Base-by-base conservation (phyloP, 2,329 filamentous ascomycete species). In the Teratosphaeria gauchensis region DNA sequence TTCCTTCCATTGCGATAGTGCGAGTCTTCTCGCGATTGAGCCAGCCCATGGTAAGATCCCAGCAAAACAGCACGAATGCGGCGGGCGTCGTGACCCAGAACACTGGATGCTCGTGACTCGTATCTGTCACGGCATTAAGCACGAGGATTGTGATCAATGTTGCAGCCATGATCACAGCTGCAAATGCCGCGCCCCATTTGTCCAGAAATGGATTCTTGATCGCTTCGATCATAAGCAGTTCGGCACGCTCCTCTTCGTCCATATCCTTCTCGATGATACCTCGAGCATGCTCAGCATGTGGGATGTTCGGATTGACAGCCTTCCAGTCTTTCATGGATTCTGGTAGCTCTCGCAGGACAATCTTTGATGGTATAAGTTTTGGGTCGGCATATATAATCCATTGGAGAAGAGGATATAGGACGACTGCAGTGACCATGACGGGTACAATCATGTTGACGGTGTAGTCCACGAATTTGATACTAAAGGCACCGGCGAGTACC, bases 391-490 rank as follows among this genome's bases (percentile, higher is more conserved):
- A 90, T 19, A 89, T 79, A 58, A 89, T 78, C 65, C 87, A 89
- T 0, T 89, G 75, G 4, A 90, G 71, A 63, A 88, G 86, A 0
- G 87, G 87, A 55, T 88, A 89, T 2, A 90, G 72, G 0, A 88
- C 73, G 16, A 89, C 76, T 2, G 80, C 85, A 0, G 87, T 90
- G n/a, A 81, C 24, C 24, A 88, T 73, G 1, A 88, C 85, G 0
- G 87, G 87, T 0, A 90, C 84, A 19, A 90, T 85, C 80, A 90
- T 87, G 67, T 90, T 88, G n/a, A 84, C 86, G 0, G 86, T 89
- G 67, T 90, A 90, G 48, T 82, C 77, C 67, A 90, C 82, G 70
- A 90, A 90, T 55, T 81, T 86, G 74, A 90, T 85, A 3, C 81
- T 67, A 66, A 90, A 90, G 1, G 87, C 87, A 3, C 87, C 86